Evolutionary conservation across 2,329 filamentous ascomycete genomes (phyloP).

Genomic region (Colletotrichum tropicicola): DNA sequence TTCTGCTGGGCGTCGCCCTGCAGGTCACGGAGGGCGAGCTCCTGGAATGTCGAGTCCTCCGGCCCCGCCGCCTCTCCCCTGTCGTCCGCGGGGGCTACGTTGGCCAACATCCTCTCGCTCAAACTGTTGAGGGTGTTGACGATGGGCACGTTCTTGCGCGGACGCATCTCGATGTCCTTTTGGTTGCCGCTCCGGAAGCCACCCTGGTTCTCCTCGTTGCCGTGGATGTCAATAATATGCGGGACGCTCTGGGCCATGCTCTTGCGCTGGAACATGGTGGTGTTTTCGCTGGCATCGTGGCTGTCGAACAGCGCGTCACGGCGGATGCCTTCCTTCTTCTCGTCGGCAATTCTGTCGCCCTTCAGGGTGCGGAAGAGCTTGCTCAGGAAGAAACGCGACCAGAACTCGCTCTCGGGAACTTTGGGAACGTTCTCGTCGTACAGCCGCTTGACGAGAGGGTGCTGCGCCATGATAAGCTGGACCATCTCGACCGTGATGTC

Average conservation of each 20-base stretch:
- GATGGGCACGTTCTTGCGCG: constrained; percentile 83
- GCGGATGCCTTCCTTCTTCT: constrained; percentile 64
- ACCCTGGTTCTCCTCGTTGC: constrained; percentile 94
- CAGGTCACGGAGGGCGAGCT: constrained; percentile 83
- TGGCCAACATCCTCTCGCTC: constrained; percentile 92
- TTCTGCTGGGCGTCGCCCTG: constrained; percentile 77
- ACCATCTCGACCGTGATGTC: constrained; percentile 93
- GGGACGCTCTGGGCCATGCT: constrained; percentile 76
- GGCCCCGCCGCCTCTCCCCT: constrained; percentile 67
- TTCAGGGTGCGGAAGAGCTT: constrained; percentile 90
- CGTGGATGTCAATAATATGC: constrained; percentile 90
- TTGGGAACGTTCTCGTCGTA: constrained; percentile 95
- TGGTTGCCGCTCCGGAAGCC: constrained; percentile 83
- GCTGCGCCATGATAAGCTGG: constrained; percentile 90
- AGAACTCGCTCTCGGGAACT: constrained; percentile 83
- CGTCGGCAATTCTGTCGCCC: constrained; percentile 84
- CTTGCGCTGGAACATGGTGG: constrained; percentile 58
- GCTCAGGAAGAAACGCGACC: constrained; percentile 93
- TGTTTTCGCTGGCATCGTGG: constrained; percentile 80
- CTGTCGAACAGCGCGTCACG: constrained; percentile 82
- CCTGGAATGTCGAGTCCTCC: constrained; percentile 77
- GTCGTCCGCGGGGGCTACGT: constrained; percentile 82
- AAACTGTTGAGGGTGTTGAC: constrained; percentile 89
- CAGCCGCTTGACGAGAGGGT: constrained; percentile 87
- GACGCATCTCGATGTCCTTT: constrained; percentile 90